Percentiles rank a stretch among this genome's conserved stretches.
phyloP scores from a whole-genome alignment of 257 asterid genomes.

The Nicotiana tabacum region DNA sequence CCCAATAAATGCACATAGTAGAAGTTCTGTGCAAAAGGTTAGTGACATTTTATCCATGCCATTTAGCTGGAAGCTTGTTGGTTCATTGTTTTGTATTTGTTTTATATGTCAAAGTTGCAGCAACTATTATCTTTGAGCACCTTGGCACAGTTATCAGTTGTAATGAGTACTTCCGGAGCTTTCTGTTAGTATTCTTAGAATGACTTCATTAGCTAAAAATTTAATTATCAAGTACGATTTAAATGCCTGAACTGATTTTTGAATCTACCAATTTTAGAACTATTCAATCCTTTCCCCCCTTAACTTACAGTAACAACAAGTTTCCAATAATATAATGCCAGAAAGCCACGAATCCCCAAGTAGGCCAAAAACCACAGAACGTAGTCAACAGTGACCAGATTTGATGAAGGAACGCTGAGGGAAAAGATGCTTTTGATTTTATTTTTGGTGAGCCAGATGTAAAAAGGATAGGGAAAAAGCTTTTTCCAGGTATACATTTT shows the following conservation, averaged over 20 bases:
- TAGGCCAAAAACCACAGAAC: no score
- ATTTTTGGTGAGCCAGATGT: no score
- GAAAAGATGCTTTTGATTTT: no score
- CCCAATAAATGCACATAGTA: conserved; percentile 85
- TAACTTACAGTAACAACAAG: no score
- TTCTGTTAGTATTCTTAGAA: neutral
- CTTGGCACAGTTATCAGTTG: neutral
- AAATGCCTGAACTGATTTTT: neutral
- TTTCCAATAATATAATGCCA: no score
- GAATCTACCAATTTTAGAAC: neutral
- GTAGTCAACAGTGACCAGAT: no score
- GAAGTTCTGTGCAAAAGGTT: conserved; percentile 80
- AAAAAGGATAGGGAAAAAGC: no score
- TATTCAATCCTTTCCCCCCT: no score
- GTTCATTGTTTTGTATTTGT: neutral
- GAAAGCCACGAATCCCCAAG: no score
- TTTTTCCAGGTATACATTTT: no score
- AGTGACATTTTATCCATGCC: conserved; percentile 16
- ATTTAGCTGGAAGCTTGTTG: neutral
- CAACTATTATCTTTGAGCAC: neutral
- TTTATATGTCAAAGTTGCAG: neutral
- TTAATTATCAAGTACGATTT: neutral
- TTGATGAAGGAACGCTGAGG: no score
- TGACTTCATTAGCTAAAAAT: neutral
- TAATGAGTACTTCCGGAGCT: neutral